Evolutionary conservation across 2,329 filamentous ascomycete genomes (phyloP).

Genomic region (Xylariaceae sp.): DNA sequence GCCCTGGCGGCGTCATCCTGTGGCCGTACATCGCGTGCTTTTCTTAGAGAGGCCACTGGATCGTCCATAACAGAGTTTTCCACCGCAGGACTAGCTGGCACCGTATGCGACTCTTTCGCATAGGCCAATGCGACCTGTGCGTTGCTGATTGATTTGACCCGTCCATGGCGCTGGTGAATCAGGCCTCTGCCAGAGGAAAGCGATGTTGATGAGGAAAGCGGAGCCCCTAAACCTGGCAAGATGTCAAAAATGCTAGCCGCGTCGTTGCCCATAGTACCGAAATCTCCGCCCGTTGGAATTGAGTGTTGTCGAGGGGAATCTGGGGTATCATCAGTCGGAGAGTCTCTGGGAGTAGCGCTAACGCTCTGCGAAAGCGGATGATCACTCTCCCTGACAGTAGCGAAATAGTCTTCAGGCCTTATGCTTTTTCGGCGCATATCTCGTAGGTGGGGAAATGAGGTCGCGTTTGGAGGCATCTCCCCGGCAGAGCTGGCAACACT

Average conservation of each 20-base stretch:
- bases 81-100: conserved; percentile 48
- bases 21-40: conserved; percentile 49
- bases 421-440: conserved; percentile 61
- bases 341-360: conserved; percentile 69
- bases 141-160: conserved; percentile 53
- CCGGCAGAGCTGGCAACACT: conserved; percentile 69
- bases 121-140: conserved; percentile 53
- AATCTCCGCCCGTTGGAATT: conserved; percentile 47
- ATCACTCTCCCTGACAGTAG: conserved; percentile 57
- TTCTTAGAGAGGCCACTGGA: conserved; percentile 53
- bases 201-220: conserved; percentile 41
- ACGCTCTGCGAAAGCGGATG: conserved; percentile 80
- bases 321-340: conserved; percentile 42
- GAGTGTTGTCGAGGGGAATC: conserved; percentile 48
- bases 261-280: conserved; percentile 44
- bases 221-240: conserved; percentile 43
- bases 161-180: conserved; percentile 50
- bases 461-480: conserved; percentile 55
- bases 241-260: conserved; percentile 46
- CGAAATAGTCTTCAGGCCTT: conserved; percentile 62
- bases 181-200: conserved; percentile 39
- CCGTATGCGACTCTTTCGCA: conserved; percentile 43
- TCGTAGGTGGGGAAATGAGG: conserved; percentile 60
- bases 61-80: conserved; percentile 45
- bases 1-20: conserved; percentile 60